These are phyloP conservation scores for Saccharata proteae DNA, from an alignment of 2,329 filamentous ascomycete species.

Conservation along the genomic window DNA sequence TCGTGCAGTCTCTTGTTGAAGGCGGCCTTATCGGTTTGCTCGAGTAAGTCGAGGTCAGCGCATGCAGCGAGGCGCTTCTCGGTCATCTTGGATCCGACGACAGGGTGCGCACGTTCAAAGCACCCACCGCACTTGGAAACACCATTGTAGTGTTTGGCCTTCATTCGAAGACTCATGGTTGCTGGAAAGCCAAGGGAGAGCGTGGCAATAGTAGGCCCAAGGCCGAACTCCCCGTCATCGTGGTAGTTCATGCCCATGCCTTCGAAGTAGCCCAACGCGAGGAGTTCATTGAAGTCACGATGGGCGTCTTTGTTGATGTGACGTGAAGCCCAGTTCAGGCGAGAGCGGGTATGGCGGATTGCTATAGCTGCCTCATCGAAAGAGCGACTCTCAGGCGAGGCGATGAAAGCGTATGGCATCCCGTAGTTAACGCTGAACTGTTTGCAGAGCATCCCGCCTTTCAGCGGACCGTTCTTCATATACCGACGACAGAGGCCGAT, in stretches of 20 bases:
- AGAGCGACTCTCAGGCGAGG: conserved; percentile 29
- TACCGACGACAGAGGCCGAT: conserved; percentile 19
- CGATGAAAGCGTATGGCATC: conserved; percentile 55
- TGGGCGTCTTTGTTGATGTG: conserved; percentile 13
- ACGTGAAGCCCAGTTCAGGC: conserved; percentile 44
- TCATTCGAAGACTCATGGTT: conserved; percentile 46
- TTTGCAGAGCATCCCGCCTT: conserved; percentile 35
- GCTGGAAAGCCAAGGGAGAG: conserved; percentile 48
- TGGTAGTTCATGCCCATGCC: conserved; percentile 49
- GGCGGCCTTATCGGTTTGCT: conserved; percentile 4
- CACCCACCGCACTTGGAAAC: conserved; percentile 20
- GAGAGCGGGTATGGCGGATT: conserved; percentile 39
- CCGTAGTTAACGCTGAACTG: conserved; percentile 48
- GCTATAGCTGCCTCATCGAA: conserved; percentile 22
- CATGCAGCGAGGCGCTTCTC: conserved; percentile 21
- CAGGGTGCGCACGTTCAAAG: conserved; percentile 22
- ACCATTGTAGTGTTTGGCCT: conserved; percentile 35
- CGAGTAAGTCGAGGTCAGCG: conserved; percentile 16
- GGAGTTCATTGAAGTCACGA: conserved; percentile 54
- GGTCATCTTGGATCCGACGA: conserved; percentile 21
- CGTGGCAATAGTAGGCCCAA: conserved; percentile 51
- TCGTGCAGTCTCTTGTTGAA: conserved; percentile 19
- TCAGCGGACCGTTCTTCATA: conserved; percentile 15
- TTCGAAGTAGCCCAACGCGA: conserved; percentile 52
- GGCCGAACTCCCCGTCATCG: conserved; percentile 52